Base-by-base conservation (phyloP, 2,329 filamentous ascomycete species). In the Triangularia verruculosa region DNA sequence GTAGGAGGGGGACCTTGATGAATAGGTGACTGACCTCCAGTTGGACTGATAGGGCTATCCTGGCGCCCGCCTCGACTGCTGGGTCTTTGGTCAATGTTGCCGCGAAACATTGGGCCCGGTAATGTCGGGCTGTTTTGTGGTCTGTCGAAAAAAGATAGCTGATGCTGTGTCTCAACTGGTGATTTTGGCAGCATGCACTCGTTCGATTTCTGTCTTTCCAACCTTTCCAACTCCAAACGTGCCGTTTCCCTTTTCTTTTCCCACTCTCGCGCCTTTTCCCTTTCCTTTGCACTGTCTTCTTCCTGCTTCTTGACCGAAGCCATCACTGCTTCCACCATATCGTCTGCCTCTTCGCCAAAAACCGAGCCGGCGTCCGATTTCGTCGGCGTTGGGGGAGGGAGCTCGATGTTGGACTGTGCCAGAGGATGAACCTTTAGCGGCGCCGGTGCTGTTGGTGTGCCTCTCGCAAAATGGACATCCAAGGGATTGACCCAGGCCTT, bases 401-500 rank as follows among this genome's bases (percentile, higher is more conserved):
- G 74, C 58, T 80, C 61, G 51, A 79, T 74, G 57, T 80, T 74
- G 47, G 76, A 76, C n/a, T 76, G 74, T n/a, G 73, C 75, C 9
- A 82, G 70, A 0, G 78, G 77, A 12, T 77, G 80, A 63, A 72
- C 79, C 1, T 74, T 71, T 4, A 71, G 64, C 43, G 70, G 67
- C 12, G 39, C 20, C 8, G 73, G 72, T 12, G 67, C 71, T 7
- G 68, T 71, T 15, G 71, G 64, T 58, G 69, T 54, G 55, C 69
- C 58, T 63, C 69, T 77, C 58, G 68, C 67, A 64, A 80, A 80
- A 63, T 82, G 78, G 30, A 81, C 76, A 12, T 83, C 79, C n/a
- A 83, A 74, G 0, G 82, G 79, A 64, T 80, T 81, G 6, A 80
- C 74, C 75, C 79, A 80, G 4, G 76, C 74, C 61, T 76, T 78